A percentile compares a stretch with the other conserved stretches of the same genome.
Evolutionary conservation across 257 asterid species (phyloP).

Genomic region (Knoxia roxburghii): DNA sequence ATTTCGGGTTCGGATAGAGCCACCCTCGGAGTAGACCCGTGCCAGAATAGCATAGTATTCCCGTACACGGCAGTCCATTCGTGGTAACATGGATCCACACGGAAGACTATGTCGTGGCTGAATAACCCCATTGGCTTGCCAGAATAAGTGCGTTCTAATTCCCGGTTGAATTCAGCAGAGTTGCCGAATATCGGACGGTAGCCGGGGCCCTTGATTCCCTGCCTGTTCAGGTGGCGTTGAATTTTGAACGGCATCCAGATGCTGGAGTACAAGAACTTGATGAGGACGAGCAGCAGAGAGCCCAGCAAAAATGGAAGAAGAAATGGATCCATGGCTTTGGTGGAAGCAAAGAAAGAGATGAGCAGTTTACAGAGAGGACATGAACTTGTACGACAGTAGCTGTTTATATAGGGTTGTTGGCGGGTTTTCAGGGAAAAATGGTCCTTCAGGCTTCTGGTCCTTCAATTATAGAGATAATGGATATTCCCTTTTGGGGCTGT

Average conservation of each 20-base stretch:
- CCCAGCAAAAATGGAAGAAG: neutral
- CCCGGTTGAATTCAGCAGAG: constrained; percentile 22
- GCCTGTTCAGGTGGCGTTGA: constrained; percentile 27
- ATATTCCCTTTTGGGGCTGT: too few species aligned
- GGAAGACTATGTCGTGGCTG: constrained; percentile 26
- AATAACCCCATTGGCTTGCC: constrained; percentile 23
- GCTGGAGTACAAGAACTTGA: constrained; percentile 20
- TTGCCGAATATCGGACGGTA: constrained; percentile 35
- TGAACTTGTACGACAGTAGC: too few species aligned
- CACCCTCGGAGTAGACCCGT: constrained; percentile 36
- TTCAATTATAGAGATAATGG: too few species aligned
- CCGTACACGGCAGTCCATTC: constrained; percentile 40
- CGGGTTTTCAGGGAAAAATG: too few species aligned
- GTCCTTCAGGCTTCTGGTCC: too few species aligned
- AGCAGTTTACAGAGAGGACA: too few species aligned
- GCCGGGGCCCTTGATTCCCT: constrained; percentile 34
- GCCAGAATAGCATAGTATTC: constrained; percentile 38
- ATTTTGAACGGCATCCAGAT: constrained; percentile 29
- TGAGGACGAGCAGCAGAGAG: constrained; percentile 5
- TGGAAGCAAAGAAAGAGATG: neutral
- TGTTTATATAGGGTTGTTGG: too few species aligned
- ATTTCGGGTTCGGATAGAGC: constrained; percentile 32
- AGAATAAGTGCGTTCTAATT: constrained; percentile 28
- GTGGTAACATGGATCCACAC: constrained; percentile 37
- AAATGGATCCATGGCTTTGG: constrained; percentile 7